Conservation (phyloP, 2,329 filamentous ascomycete genomes). For the Penicillium sp. region DNA sequence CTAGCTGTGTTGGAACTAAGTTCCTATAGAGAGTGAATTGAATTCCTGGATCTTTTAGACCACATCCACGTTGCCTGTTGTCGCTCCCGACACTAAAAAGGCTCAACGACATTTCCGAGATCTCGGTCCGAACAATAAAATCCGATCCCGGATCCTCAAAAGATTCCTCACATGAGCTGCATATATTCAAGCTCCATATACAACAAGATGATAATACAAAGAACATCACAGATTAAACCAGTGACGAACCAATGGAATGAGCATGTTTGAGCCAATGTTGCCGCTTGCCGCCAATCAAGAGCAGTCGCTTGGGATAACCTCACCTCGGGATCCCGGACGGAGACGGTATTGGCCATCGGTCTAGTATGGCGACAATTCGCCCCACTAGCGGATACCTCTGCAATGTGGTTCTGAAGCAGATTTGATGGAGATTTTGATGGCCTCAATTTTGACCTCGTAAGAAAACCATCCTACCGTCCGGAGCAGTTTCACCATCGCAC, state of each 20-base stretch:
- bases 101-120: too few species aligned
- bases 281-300: conserved; percentile 9
- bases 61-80: too few species aligned
- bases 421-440: conserved; percentile 2
- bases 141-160: too few species aligned
- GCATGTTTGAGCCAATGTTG: background rate
- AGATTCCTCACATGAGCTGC: too few species aligned
- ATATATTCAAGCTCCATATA: too few species aligned
- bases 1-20: too few species aligned
- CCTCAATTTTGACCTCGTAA: conserved; percentile 1
- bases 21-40: too few species aligned
- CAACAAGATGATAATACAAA: too few species aligned
- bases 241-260: background rate
- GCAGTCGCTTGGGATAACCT: conserved; percentile 14
- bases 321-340: conserved; percentile 9
- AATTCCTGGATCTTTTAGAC: too few species aligned
- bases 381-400: conserved; percentile 12
- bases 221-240: too few species aligned
- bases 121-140: too few species aligned
- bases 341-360: conserved; percentile 6
- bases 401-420: conserved; percentile 2
- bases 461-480: background rate
- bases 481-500: background rate
- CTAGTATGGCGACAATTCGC: conserved; percentile 5
- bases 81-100: too few species aligned